phyloP scores from a whole-genome alignment of 768 basidiomycete genomes.

The Amanita subjunquillea region DNA sequence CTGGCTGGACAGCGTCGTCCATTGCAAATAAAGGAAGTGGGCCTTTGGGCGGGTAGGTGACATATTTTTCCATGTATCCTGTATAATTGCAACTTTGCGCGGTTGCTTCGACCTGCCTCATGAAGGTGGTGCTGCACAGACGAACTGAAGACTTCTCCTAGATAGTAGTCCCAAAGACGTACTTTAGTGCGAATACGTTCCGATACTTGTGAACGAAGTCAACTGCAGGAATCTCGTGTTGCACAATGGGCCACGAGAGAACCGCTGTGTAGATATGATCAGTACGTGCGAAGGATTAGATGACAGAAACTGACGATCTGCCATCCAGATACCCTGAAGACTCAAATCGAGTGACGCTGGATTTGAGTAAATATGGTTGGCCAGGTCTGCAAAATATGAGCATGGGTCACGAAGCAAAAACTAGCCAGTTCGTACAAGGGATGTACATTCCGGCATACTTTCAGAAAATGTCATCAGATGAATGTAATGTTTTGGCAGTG shows the following conservation, averaged over 20 bases:
- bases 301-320: constrained; percentile 56
- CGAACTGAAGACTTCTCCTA: background rate
- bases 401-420: background rate
- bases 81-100: constrained; percentile 51
- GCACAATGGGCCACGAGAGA: constrained; percentile 54
- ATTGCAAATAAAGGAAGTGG: constrained; percentile 56
- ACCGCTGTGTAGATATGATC: constrained; percentile 26
- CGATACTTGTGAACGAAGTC: constrained; percentile 47
- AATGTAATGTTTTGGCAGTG: background rate
- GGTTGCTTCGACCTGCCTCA: constrained; percentile 42
- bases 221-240: constrained; percentile 62
- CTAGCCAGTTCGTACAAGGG: constrained; percentile 34
- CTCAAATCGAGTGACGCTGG: constrained; percentile 40
- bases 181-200: constrained; percentile 73
- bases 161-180: constrained; percentile 11
- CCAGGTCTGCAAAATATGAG: constrained; percentile 41
- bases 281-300: too few species aligned
- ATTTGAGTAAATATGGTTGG: constrained; percentile 61
- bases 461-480: background rate
- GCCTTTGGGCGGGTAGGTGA: constrained; percentile 59
- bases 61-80: constrained; percentile 50
- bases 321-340: constrained; percentile 64
- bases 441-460: constrained; percentile 62
- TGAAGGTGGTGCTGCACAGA: constrained; percentile 43
- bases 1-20: constrained; percentile 31